phyloP scores from a whole-genome alignment of 2,329 filamentous ascomycete species.

The Sporothrix globosa region DNA sequence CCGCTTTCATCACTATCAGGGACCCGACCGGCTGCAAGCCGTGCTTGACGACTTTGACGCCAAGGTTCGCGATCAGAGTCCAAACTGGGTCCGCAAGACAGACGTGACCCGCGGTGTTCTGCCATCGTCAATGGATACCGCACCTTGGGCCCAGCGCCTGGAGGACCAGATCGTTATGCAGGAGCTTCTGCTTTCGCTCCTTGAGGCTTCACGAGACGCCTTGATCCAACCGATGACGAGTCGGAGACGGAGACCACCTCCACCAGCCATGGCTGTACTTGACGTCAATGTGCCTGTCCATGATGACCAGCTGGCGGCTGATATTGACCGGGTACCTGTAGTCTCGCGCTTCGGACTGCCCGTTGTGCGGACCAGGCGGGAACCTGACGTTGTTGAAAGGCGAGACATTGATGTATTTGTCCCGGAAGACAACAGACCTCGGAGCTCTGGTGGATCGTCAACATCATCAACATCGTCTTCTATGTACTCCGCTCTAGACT shows the following conservation, averaged over 20 bases:
- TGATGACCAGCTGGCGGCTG: background rate
- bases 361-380: background rate
- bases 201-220: slow-evolving; percentile 32
- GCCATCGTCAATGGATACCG: slow-evolving; percentile 25
- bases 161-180: slow-evolving; percentile 39
- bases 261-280: background rate
- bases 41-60: slow-evolving; percentile 37
- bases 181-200: slow-evolving; percentile 36
- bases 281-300: background rate
- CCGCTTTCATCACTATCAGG: slow-evolving; percentile 37
- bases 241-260: background rate
- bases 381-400: background rate
- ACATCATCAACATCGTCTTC: slow-evolving; percentile 26
- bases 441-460: slow-evolving; percentile 20
- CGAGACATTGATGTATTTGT: background rate
- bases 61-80: slow-evolving; percentile 36
- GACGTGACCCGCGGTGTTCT: slow-evolving; percentile 34
- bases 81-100: slow-evolving; percentile 38
- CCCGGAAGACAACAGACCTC: background rate
- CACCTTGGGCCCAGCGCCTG: slow-evolving; percentile 34
- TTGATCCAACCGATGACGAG: background rate
- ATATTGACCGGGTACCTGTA: slow-evolving; percentile 28
- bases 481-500: slow-evolving; percentile 33
- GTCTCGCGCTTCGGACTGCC: background rate
- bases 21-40: slow-evolving; percentile 32